Conservation (phyloP, 1,139 yeast genomes). For the Scheffersomyces parashehatae region DNA sequence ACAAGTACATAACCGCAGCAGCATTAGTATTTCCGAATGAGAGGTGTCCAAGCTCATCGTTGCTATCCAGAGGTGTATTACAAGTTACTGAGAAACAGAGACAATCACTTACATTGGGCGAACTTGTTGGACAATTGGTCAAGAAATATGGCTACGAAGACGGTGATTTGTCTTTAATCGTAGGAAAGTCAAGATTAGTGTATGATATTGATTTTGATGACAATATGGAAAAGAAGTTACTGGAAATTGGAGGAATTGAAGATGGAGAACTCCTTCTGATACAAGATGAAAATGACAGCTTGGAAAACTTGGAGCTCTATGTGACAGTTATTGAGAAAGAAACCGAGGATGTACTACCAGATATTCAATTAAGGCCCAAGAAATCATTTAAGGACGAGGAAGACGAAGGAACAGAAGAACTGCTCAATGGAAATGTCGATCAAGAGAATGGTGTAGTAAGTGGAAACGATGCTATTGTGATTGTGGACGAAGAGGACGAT, state of each 20-base stretch:
- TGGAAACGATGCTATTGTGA: constrained; percentile 5
- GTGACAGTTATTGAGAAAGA: constrained; percentile 29
- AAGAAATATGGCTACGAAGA: constrained; percentile 58
- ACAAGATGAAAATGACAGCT: constrained; percentile 74
- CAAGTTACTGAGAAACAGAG: constrained; percentile 16
- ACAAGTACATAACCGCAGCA: constrained; percentile 68
- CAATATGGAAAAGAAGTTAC: constrained; percentile 51
- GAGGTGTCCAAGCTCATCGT: constrained; percentile 75
- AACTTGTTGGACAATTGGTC: constrained; percentile 48
- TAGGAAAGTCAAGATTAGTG: constrained; percentile 60
- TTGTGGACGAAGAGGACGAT: constrained; percentile 13
- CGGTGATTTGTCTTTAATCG: constrained; percentile 65
- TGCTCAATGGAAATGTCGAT: constrained; percentile 1
- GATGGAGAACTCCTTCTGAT: constrained; percentile 65
- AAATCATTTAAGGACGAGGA: constrained; percentile 5
- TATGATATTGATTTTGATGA: constrained; percentile 92
- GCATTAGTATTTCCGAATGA: constrained; percentile 60
- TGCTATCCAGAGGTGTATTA: constrained; percentile 48
- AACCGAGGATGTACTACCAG: constrained; percentile 20
- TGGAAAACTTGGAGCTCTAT: constrained; percentile 71
- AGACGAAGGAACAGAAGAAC: constrained; percentile 9
- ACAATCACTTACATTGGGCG: constrained; percentile 25
- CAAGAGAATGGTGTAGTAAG: constrained; percentile 3
- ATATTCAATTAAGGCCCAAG: constrained; percentile 21
- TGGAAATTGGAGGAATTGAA: constrained; percentile 52